Percentiles rank a stretch among this genome's conserved stretches.
phyloP scores from a whole-genome alignment of 192 early-diverging fungal genomes.

The Chytriomyces sp. region DNA sequence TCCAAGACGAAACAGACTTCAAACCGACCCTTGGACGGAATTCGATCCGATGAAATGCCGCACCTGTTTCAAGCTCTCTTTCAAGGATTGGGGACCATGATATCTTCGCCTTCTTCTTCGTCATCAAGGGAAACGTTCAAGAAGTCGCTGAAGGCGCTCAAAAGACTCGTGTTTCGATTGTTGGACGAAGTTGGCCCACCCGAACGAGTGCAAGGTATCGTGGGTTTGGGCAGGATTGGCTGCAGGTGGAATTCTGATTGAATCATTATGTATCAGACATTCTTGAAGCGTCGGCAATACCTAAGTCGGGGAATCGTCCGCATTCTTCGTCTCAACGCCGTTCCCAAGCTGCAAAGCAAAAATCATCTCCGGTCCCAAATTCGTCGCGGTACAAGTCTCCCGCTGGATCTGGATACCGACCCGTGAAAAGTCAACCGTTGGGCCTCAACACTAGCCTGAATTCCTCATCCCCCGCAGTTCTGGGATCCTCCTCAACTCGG shows the following conservation, averaged over 20 bases:
- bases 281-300: no score
- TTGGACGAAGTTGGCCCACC: neutral
- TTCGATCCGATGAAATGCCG: neutral
- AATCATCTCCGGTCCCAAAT: no score
- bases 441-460: neutral
- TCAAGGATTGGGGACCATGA: neutral
- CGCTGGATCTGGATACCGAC: neutral
- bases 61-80: conserved; percentile 7
- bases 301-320: no score
- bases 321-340: no score
- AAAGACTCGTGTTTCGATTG: conserved; percentile 1
- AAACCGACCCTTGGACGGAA: neutral
- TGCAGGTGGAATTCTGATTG: no score
- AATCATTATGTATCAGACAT: no score
- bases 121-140: neutral
- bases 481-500: no score
- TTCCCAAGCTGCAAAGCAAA: no score
- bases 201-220: neutral
- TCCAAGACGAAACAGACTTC: conserved; percentile 12
- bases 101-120: no score
- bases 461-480: no score
- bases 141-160: conserved; percentile 8
- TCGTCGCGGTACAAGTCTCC: no score
- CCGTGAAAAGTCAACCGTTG: conserved; percentile 17
- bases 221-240: no score